Base-by-base conservation (phyloP, 176 grass and related monocot genomes). In the Puccinellia tenuiflora region DNA sequence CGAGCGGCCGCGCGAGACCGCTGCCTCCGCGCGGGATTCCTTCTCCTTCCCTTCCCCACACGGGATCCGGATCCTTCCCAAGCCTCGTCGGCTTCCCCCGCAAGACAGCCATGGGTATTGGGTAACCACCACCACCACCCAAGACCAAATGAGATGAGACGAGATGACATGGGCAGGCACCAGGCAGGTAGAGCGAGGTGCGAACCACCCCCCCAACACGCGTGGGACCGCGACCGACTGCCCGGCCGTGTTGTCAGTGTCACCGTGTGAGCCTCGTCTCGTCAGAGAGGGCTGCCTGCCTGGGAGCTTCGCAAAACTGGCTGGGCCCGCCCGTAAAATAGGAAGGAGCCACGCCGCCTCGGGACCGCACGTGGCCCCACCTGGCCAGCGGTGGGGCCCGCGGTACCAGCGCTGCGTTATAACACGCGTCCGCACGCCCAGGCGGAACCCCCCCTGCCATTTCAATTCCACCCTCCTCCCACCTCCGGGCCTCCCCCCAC, bases 311-410 rank as follows among this genome's bases (percentile, higher is more conserved):
- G 20, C 21, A n/a, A n/a, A n/a, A n/a, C 20, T n/a, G n/a, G n/a
- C n/a, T n/a, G n/a, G n/a, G n/a, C n/a, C n/a, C n/a, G n/a, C n/a
- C n/a, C n/a, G n/a, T n/a, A n/a, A 29, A 83, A 48, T 38, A 57
- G 35, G 54, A 78, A 39, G 21, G 56, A 56, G 79, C 54, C 84
- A 34, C 88, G 83, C 73, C 73, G n/a, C n/a, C n/a, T 57, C 88
- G 84, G 79, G 78, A 79, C 37, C 67, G 67, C 38, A 71, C 68
- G 39, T 26, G 68, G 67, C 0, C 6, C 67, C 35, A 6, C 5
- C 18, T 5, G 54, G n/a, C 45, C 45, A 47, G 45, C n/a, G n/a
- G n/a, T n/a, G n/a, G 13, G 45, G 45, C 45, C 45, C 45, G 13
- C 45, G 45, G 2, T 7, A 14, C 15, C 4, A 9, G 14, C 40